Evolutionary conservation across 192 early-diverging fungal genomes (phyloP), one percentile per base, ranked within the genome.

Genomic region (Coemansia sp.): DNA sequence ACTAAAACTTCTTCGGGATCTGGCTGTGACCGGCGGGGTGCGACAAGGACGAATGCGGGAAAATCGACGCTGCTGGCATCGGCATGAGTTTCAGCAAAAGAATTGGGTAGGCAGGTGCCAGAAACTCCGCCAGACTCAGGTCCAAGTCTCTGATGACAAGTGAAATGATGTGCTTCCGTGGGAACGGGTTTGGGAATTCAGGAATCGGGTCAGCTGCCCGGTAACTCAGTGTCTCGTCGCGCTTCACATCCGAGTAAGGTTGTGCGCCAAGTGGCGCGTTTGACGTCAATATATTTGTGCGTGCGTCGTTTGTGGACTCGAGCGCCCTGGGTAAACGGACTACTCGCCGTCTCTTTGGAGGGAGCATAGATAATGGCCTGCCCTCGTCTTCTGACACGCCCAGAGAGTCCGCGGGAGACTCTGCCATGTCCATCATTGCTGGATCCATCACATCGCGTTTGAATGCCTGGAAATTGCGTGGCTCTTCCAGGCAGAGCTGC

Each of bases 121-220:
- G 53, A 31, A 78, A 78, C 45, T 68, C 70, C 21, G 70, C 70
- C 42, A 72, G 45, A 30, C 71, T 70, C 33, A 78, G 59, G 3
- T 70, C 75, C 66, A 78, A 37, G 35, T 72, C 66, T 16, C 48
- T 66, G 61, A 74, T 70, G 25, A 79, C 62, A 26, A 67, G 63
- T 51, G 67, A 64, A 10, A 79, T 70, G 25, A 78, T 51, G 28
- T 78, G 70, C 23, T 61, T 63, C 20, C 28, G 58, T 31, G 75
- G 75, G 55, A 69, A 78, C 58, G 77, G 77, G 52, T 79, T 79
- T 39, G 75, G 70, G 53, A 77, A 68, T 61, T 72, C 75, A 40
- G 75, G 66, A 21, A 77, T 66, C 9, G 69, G 66, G 16, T 76
- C 68, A 2, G 68, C 68, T 3, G 74, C 74, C n/a, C 58, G 52